phyloP scores from a whole-genome alignment of 1,284 basidiomycete genomes.

The Porodaedalea pini region DNA sequence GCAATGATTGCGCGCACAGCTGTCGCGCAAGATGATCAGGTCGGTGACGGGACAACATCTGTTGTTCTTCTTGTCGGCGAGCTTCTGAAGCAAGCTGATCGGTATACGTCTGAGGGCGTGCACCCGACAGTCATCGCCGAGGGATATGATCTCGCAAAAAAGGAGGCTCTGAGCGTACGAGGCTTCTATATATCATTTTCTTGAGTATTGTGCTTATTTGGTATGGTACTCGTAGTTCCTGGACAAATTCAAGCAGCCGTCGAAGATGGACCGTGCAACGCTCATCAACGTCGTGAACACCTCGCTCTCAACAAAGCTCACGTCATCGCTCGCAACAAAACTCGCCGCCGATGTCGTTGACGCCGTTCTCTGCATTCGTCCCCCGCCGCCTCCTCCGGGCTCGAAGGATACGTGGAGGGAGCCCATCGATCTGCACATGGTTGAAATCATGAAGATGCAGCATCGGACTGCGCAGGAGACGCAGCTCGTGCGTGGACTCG shows the following conservation, averaged over 20 bases:
- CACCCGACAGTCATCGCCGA: conserved; percentile 95
- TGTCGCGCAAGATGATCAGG: conserved; percentile 98
- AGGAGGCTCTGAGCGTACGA: conserved; percentile 83
- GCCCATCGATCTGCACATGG: conserved; percentile 98
- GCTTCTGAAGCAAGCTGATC: conserved; percentile 95
- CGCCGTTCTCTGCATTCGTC: conserved; percentile 88
- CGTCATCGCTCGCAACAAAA: conserved; percentile 78
- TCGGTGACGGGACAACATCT: conserved; percentile 97
- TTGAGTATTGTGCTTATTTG: background rate
- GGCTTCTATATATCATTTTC: conserved; percentile 21
- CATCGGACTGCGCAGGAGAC: conserved; percentile 98
- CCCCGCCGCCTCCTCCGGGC: conserved; percentile 50
- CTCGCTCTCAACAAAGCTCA: conserved; percentile 93
- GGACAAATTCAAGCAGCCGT: conserved; percentile 80
- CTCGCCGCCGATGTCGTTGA: conserved; percentile 94
- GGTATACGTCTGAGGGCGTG: conserved; percentile 97
- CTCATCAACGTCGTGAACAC: conserved; percentile 93
- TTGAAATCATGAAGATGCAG: conserved; percentile 99
- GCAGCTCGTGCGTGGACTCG: conserved; percentile 92
- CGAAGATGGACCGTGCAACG: conserved; percentile 81
- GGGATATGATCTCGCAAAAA: conserved; percentile 97
- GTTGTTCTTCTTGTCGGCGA: conserved; percentile 98
- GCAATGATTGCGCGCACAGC: conserved; percentile 99
- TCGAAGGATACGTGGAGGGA: conserved; percentile 68
- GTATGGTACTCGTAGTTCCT: conserved; percentile 64